Base-by-base conservation (phyloP, 345 rosid species). In the Syzygium aqueum region DNA sequence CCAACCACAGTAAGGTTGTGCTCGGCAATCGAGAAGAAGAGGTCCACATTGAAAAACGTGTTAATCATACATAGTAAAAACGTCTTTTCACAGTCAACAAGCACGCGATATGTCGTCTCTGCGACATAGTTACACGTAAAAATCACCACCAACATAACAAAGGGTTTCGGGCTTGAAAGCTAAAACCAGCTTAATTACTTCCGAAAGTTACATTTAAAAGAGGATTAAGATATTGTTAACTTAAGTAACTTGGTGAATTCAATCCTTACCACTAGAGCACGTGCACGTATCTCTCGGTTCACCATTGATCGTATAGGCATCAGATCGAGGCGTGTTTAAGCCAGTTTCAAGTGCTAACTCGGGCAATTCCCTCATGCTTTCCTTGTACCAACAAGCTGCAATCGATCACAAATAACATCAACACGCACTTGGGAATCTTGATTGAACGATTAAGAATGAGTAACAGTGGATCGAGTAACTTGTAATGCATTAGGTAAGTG, bases 1-100 rank as follows among this genome's bases (percentile, higher is more conserved):
- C 80, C 86, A 17, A 88, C 89, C 13, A 90, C 85, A 1, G 87
- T 86, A 15, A 90, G 61, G 49, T 80, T 88, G 87, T 90, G 89
- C 22, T 51, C 59, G 7, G 88, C 88, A 21, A 89, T 87, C 22
- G 87, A 73, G 84, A 89, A 63, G 85, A 87, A 89, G 53, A 87
- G 46, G 40, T 89, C 88, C 30, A 57, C 90, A 27, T 89, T 80
- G 85, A 89, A 52, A 16, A 78, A 84, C 3, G 90, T 85, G 11
- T 59, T 85, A n/a, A 89, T 59, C 51, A 89, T 17, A 0, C 90
- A 87, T 30, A 87, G 85, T 1, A 89, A 53, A 54, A 85, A 89
- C 0, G 89, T 89, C 46, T 87, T 89, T 9, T 89, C 89, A 19
- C 50, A 73, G 2, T 84, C 86, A 22, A 89, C 77, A 5, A 27